Conservation (phyloP, 75 land plant genomes). For the Pinus albicaulis region DNA sequence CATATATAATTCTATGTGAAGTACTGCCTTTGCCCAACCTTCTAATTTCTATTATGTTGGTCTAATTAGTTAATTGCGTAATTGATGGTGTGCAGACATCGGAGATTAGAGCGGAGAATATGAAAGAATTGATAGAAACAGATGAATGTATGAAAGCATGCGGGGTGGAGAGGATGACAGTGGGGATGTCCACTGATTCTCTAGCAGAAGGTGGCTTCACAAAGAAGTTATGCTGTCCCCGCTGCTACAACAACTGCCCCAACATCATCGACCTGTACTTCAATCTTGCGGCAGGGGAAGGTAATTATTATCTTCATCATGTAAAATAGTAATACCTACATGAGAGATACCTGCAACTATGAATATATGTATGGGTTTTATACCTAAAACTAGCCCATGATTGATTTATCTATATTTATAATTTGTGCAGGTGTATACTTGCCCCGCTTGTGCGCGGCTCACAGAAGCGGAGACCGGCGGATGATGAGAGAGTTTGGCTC, state of each 20-base stretch:
- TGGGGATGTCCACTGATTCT: slow-evolving; percentile 66
- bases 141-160: slow-evolving; percentile 53
- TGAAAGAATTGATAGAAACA: slow-evolving; percentile 52
- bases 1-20: neutral
- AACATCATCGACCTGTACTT: slow-evolving; percentile 66
- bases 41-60: too few relatives aligned
- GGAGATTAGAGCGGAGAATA: slow-evolving; percentile 37
- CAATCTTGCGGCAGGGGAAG: slow-evolving; percentile 73
- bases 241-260: slow-evolving; percentile 61
- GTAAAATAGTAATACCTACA: too few relatives aligned
- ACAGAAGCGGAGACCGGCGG: slow-evolving; percentile 9
- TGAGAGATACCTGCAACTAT: too few relatives aligned
- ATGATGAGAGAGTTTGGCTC: slow-evolving; percentile 3
- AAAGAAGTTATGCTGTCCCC: slow-evolving; percentile 47
- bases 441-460: slow-evolving; percentile 9
- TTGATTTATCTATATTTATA: too few relatives aligned
- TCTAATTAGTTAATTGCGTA: too few relatives aligned
- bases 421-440: slow-evolving; percentile 14
- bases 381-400: too few relatives aligned
- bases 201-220: slow-evolving; percentile 42
- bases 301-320: slow-evolving; percentile 10
- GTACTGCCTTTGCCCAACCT: too few relatives aligned
- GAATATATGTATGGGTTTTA: too few relatives aligned
- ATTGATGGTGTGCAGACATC: slow-evolving; percentile 28
- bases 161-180: slow-evolving; percentile 52